Percentiles rank a stretch among this genome's conserved stretches.
Evolutionary conservation across 1,284 basidiomycete genomes (phyloP).

Genomic region (Puccinia hordei): DNA sequence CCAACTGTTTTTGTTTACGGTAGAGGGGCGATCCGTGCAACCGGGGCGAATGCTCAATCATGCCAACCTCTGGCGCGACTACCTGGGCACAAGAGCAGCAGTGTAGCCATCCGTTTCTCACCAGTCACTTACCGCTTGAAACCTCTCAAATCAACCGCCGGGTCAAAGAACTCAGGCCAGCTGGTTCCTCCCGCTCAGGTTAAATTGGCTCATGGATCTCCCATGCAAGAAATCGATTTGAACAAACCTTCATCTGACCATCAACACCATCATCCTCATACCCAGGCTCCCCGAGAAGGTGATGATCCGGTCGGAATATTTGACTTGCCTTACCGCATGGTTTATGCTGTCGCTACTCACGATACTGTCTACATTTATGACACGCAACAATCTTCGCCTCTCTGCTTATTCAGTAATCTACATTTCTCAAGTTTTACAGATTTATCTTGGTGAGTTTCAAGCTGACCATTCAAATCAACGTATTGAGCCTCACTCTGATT

Average conservation of each 20-base stretch:
- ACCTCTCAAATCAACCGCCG: neutral
- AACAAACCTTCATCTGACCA: slow-evolving; percentile 52
- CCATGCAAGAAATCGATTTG: slow-evolving; percentile 65
- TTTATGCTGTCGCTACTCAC: slow-evolving; percentile 95
- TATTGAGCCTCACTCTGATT: neutral
- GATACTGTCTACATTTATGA: slow-evolving; percentile 94
- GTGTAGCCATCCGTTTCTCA: slow-evolving; percentile 88
- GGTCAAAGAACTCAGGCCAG: slow-evolving; percentile 58
- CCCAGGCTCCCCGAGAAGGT: slow-evolving; percentile 41
- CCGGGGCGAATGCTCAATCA: slow-evolving; percentile 26
- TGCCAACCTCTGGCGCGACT: slow-evolving; percentile 88
- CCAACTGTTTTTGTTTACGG: slow-evolving; percentile 91
- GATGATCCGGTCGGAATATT: slow-evolving; percentile 68
- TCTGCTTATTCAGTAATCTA: slow-evolving; percentile 88
- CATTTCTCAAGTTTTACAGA: slow-evolving; percentile 99
- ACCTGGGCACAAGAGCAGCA: slow-evolving; percentile 93
- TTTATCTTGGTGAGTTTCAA: slow-evolving; percentile 76
- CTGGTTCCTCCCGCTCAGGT: slow-evolving; percentile 66
- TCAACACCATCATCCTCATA: slow-evolving; percentile 52
- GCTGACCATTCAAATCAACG: slow-evolving; percentile 32
- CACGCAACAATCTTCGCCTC: slow-evolving; percentile 89
- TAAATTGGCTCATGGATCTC: slow-evolving; percentile 69
- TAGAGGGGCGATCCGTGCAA: slow-evolving; percentile 77
- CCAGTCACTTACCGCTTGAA: slow-evolving; percentile 84
- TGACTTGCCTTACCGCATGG: slow-evolving; percentile 85